Percentiles rank a stretch among this genome's conserved stretches.
These are phyloP conservation scores for Shiraia bambusicola DNA, from an alignment of 2,329 filamentous ascomycete species.

Conservation along the genomic window DNA sequence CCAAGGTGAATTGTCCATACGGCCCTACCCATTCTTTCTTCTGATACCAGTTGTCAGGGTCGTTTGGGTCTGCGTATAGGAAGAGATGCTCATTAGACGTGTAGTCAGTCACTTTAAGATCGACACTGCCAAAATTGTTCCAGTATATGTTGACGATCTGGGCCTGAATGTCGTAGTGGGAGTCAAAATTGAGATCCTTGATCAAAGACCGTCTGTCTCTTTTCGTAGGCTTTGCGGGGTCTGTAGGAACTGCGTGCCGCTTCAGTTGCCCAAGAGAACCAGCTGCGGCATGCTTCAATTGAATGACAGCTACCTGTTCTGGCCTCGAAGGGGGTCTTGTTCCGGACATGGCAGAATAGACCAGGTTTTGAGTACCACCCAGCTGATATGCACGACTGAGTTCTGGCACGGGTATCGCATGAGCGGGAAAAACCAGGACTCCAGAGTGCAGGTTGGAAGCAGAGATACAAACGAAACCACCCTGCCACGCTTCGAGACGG, in stretches of 20 bases:
- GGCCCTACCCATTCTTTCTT: constrained; percentile 68
- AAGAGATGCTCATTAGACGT: constrained; percentile 61
- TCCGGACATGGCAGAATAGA: constrained; percentile 5
- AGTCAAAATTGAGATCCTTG: constrained; percentile 58
- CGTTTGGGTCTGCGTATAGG: constrained; percentile 50
- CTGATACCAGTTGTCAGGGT: constrained; percentile 21
- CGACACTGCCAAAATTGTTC: constrained; percentile 39
- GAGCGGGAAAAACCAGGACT: constrained; percentile 20
- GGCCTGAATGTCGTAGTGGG: constrained; percentile 69
- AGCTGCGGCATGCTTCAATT: constrained; percentile 25
- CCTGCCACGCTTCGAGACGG: constrained; percentile 18
- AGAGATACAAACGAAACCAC: constrained; percentile 16
- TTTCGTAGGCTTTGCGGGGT: constrained; percentile 4
- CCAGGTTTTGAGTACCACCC: constrained; percentile 15
- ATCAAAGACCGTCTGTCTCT: constrained; percentile 55
- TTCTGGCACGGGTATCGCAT: constrained; percentile 20
- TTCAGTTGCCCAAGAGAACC: constrained; percentile 13
- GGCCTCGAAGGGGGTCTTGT: constrained; percentile 8
- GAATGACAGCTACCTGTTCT: constrained; percentile 30
- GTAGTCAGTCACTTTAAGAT: constrained; percentile 30
- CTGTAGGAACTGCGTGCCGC: constrained; percentile 12
- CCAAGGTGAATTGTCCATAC: constrained; percentile 69
- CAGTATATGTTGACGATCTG: constrained; percentile 65
- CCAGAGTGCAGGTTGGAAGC: not conserved
- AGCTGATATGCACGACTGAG: constrained; percentile 20